These are phyloP conservation scores for Penicillium salamii DNA, from an alignment of 495 filamentous ascomycete genomes.

Conservation along the genomic window DNA sequence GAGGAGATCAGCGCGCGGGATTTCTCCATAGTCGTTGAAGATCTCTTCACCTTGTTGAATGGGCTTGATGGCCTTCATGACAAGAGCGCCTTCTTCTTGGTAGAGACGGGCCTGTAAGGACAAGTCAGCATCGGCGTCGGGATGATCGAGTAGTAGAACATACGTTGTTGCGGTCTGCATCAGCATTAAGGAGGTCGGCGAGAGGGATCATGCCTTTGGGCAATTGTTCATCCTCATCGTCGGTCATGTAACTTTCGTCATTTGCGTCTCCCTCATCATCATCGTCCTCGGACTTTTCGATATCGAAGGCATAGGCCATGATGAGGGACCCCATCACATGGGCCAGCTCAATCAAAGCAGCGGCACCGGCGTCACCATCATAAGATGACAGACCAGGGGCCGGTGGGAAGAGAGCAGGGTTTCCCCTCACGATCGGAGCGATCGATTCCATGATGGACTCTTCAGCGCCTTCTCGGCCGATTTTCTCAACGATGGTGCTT, in stretches of 20 bases:
- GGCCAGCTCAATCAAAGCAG: constrained; percentile 56
- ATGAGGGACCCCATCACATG: constrained; percentile 83
- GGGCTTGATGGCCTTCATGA: constrained; percentile 62
- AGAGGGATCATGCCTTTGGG: constrained; percentile 88
- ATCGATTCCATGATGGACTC: constrained; percentile 61
- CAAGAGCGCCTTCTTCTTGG: constrained; percentile 61
- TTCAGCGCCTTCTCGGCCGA: constrained; percentile 73
- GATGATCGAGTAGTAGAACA: constrained; percentile 13
- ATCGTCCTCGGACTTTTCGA: constrained; percentile 57
- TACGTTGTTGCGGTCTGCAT: constrained; percentile 78
- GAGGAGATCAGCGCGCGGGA: constrained; percentile 78
- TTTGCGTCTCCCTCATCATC: constrained; percentile 51
- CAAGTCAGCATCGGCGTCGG: constrained; percentile 9
- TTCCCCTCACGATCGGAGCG: constrained; percentile 54
- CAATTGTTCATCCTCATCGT: constrained; percentile 62
- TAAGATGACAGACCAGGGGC: constrained; percentile 50
- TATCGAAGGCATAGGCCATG: constrained; percentile 94
- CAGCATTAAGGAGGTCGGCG: constrained; percentile 90
- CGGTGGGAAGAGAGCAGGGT: constrained; percentile 45
- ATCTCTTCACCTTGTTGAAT: constrained; percentile 75
- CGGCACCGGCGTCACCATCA: constrained; percentile 42
- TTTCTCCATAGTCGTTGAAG: constrained; percentile 86
- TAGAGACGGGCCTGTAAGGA: constrained; percentile 58
- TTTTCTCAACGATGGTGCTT: constrained; percentile 71
- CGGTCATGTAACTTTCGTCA: constrained; percentile 65